These are phyloP conservation scores for Parachaetomium inaequale DNA, from an alignment of 495 filamentous ascomycete genomes.

Conservation along the genomic window DNA sequence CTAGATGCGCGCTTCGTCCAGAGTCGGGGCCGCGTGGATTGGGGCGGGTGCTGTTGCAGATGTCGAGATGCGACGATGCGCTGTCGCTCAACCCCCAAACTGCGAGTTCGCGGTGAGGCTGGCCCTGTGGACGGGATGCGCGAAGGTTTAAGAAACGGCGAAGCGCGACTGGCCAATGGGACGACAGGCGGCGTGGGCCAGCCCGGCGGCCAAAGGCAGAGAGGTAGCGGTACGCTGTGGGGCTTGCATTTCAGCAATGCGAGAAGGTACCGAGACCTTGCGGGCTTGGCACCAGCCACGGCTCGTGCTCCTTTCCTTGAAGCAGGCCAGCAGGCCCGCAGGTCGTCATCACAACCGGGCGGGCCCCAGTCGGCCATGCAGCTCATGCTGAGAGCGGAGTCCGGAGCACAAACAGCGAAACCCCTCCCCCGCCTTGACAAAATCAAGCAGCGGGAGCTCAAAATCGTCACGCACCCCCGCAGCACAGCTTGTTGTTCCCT, in stretches of 20 bases:
- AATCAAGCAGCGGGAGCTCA: conserved; percentile 33
- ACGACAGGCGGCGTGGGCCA: not conserved
- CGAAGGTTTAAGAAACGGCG: conserved; percentile 20
- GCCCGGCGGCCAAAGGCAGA: not conserved
- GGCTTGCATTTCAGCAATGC: not conserved
- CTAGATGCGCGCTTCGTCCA: not conserved
- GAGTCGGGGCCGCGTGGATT: not conserved
- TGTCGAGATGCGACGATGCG: conserved; percentile 5
- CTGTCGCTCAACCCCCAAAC: not conserved
- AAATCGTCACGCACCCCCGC: conserved; percentile 29
- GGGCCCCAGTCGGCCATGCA: not conserved
- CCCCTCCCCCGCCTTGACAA: conserved; percentile 43
- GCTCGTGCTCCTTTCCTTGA: not conserved
- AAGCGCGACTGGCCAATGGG: conserved; percentile 21
- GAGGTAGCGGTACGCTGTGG: not conserved
- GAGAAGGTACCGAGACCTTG: not conserved
- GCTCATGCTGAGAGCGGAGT: conserved; percentile 8
- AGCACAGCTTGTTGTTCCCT: conserved; percentile 17
- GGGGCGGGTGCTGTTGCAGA: not conserved
- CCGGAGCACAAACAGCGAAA: conserved; percentile 26
- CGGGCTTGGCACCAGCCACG: not conserved
- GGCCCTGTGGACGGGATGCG: conserved; percentile 1
- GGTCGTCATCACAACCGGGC: not conserved
- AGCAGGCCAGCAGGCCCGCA: not conserved
- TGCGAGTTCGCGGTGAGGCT: conserved; percentile 11